Base-by-base conservation (phyloP, 1,139 yeast genomes). In the Diutina rugosa region DNA sequence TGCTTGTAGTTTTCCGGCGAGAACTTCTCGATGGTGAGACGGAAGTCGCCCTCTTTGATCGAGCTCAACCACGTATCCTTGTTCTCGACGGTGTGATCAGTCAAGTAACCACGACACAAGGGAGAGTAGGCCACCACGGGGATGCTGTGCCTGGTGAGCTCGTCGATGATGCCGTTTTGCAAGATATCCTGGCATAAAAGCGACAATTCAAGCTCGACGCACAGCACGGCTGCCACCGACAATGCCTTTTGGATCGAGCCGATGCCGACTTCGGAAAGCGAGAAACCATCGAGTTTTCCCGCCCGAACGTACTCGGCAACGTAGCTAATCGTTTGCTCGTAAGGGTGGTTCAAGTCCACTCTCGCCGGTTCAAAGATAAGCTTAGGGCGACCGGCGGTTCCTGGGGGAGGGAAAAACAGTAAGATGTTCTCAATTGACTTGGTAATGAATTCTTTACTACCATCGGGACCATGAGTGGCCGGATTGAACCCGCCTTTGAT, bases 51-150 rank as follows among this genome's bases (percentile, higher is more conserved):
- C 55, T 73, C 73, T 56, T 76, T 78, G 35, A 58, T 54, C 41
- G 57, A 49, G 6, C 59, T 55, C 48, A 65, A 62, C 61, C 70
- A 73, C 2, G 61, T 63, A 6, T 71, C 71, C 6, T 70, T 62
- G 9, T 76, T 66, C 52, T 71, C 78, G 58, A 81, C 77, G 16
- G 72, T 64, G 55, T 61, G 61, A 57, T 93, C 95, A 6, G 95
- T 84, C 59, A 90, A 76, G 58, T 83, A 69, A 0, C 97, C 96
- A 64, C 87, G 76, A n/a, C 90, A 84, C 59, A 90, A 74, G 51
- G 96, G 96, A 29, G 95, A 85, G 69, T 90, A 89, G 35, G 91
- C 89, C 59, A 87, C 71, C 46, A 88, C 72, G 9, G 93, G 86
- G 58, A 89, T 77, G n/a, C 72, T 73, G 48, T 65, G 65, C 55